Evolutionary conservation across 179 eudicot genomes (phyloP), one percentile per base, ranked within the genome.

Genomic region (Amaranthus tricolor): DNA sequence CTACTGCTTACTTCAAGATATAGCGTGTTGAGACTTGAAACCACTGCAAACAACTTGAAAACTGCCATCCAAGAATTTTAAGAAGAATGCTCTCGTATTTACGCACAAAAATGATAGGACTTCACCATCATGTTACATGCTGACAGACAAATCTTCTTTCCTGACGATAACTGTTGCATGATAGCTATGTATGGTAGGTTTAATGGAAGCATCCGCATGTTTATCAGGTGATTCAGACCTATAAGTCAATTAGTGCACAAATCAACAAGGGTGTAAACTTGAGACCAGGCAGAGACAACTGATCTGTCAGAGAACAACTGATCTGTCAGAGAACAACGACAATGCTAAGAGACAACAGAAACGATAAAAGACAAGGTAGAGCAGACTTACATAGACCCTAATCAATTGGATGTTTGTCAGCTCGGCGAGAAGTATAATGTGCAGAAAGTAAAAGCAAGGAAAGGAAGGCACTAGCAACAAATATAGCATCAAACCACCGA

Each of bases 401-500:
- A 83, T 94, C 98, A 74, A 92, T 92, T 44, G 98, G 98, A 80
- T 94, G 98, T 74, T 94, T 94, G 82, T 92, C 97, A 73, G 89
- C 88, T 75, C 89, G 92, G 62, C 97, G 96, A 79, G 98, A 86
- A 16, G 96, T 92, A 83, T 94, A 94, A 78, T 94, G 98, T 74
- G 98, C 98, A 76, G 96, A 94, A 44, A 94, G 97, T 89, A 94
- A 79, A 68, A 94, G 89, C 80, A 94, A 84, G 59, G 98, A 94
- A 58, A 94, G 93, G 84, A 94, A 94, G 62, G 98, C 94, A 72
- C 98, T 94, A 48, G 98, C 98, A 56, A 89, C 98, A 65, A 94
- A 94, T 68, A 94, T 94, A n/a, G 98, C 98, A 77, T 94, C 98
- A 70, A 94, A 94, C 98, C 98, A 94, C 15, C 98, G 89, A 82